Evolutionary conservation across 2,329 filamentous ascomycete species (phyloP).

Genomic region (Fusarium sulawesiense): DNA sequence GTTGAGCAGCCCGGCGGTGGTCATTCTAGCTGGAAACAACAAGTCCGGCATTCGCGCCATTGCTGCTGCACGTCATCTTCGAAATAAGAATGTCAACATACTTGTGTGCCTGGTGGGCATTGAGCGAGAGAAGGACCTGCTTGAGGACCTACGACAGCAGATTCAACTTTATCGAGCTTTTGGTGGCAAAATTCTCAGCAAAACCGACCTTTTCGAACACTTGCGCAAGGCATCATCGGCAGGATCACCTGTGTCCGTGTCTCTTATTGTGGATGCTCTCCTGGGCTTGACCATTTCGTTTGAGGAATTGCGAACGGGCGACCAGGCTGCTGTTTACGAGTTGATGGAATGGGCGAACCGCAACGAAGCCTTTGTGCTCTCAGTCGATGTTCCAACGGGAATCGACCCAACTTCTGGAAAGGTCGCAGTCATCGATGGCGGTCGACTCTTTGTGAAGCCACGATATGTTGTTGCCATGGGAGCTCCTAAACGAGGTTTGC

Average conservation of each 20-base stretch:
- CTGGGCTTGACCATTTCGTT: constrained; percentile 89
- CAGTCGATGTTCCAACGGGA: constrained; percentile 91
- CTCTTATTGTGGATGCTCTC: constrained; percentile 88
- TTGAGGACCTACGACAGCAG: constrained; percentile 84
- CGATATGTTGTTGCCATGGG: constrained; percentile 87
- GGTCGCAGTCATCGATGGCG: constrained; percentile 75
- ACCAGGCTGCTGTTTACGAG: constrained; percentile 86
- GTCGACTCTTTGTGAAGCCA: constrained; percentile 81
- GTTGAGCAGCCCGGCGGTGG: constrained; percentile 58
- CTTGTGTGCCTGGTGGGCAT: constrained; percentile 86
- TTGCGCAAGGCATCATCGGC: constrained; percentile 59
- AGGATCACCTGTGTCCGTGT: constrained; percentile 66
- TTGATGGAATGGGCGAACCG: constrained; percentile 95
- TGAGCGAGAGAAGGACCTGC: constrained; percentile 82
- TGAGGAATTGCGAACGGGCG: constrained; percentile 84
- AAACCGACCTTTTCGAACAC: constrained; percentile 71
- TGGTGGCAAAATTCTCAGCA: constrained; percentile 76
- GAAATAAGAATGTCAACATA: constrained; percentile 83
- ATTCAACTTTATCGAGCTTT: constrained; percentile 86
- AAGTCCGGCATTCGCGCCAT: constrained; percentile 87
- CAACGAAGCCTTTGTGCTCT: constrained; percentile 82
- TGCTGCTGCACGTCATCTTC: constrained; percentile 85
- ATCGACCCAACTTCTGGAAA: constrained; percentile 82
- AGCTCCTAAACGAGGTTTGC: constrained; percentile 84
- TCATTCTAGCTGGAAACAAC: constrained; percentile 95